Base-by-base conservation (phyloP, 352 stramenopile species). In the Lagenidium giganteum region DNA sequence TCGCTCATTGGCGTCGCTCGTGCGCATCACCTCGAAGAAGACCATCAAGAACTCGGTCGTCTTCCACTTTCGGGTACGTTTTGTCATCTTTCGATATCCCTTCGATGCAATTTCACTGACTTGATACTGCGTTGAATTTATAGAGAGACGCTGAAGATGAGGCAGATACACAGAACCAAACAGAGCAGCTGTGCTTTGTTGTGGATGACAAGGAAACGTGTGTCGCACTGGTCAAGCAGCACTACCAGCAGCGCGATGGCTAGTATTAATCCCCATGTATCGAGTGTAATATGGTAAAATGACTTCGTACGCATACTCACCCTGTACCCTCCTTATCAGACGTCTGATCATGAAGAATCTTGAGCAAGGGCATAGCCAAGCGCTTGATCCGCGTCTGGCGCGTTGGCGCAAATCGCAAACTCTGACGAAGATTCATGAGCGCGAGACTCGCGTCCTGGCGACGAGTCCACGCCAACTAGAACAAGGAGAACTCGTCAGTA, bases 1-100 rank as follows among this genome's bases (percentile, higher is more conserved):
- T 30, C 64, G 70, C 20, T 54, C 62, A 18, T 56, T 93, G 22
- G 64, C 65, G 17, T 60, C 75, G 11, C 47, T 93, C 7, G 54
- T 46, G 0, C 74, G 80, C 47, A 72, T 93, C 43, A 67, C 67
- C 7, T 70, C 70, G 18, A 61, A 71, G 21, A 60, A 83, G 13
- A 70, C 64, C 3, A 35, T 88, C 8, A 50, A 70, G 5, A 89
- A 85, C 49, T 72, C 71, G 1, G 51, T 93, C 20, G 57, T 89
- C 28, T 82, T 93, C 42, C 60, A 85, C 43, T 93, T 90, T 42
- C 73, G 78, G 54, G 80, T 93, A 68, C 11, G 49, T 51, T 25
- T 42, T 22, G 7, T 28, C 29, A 18, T 7, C 27, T 16, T 35
- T 36, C 4, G 21, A 14, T 32, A n/a, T n/a, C n/a, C n/a, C n/a